These are phyloP conservation scores for Diplogelasinospora grovesii DNA, from an alignment of 495 filamentous ascomycete genomes.

Conservation along the genomic window DNA sequence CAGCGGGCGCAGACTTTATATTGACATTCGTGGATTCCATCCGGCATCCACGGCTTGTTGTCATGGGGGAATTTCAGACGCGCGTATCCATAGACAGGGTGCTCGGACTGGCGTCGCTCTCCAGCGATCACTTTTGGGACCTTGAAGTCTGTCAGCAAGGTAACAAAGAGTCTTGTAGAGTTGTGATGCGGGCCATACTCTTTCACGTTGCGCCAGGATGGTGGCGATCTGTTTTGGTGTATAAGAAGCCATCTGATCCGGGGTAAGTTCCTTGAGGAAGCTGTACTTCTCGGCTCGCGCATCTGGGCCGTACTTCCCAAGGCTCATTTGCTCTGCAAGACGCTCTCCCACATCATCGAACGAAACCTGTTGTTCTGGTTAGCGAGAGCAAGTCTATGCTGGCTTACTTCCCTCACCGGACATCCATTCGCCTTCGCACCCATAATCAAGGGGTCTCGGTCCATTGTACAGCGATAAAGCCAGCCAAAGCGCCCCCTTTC, in stretches of 20 bases:
- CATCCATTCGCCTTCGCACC: constrained; percentile 25
- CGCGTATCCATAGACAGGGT: background rate
- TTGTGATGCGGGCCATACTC: constrained; percentile 17
- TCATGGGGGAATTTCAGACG: constrained; percentile 7
- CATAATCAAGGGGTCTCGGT: constrained; percentile 41
- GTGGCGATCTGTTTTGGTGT: constrained; percentile 31
- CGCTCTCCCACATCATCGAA: constrained; percentile 20
- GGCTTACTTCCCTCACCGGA: too few species aligned
- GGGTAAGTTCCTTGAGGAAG: constrained; percentile 45
- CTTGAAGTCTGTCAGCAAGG: too few species aligned
- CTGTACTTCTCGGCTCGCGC: constrained; percentile 28
- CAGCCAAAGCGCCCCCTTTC: constrained; percentile 47
- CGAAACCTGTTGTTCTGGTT: constrained; percentile 17
- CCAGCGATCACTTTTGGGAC: constrained; percentile 18
- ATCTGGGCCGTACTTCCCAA: constrained; percentile 27
- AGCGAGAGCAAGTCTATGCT: too few species aligned
- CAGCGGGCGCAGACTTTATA: constrained; percentile 48
- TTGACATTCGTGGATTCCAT: constrained; percentile 37
- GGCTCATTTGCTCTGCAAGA: constrained; percentile 18
- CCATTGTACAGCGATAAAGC: constrained; percentile 61
- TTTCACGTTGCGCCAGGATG: constrained; percentile 36
- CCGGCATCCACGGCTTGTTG: constrained; percentile 33
- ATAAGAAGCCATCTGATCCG: constrained; percentile 41
- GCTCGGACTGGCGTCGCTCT: constrained; percentile 5
- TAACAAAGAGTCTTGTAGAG: background rate